A percentile compares a stretch with the other conserved stretches of the same genome.
Conservation (phyloP, 2,329 filamentous ascomycete species). For the Elsinoe arachidis region DNA sequence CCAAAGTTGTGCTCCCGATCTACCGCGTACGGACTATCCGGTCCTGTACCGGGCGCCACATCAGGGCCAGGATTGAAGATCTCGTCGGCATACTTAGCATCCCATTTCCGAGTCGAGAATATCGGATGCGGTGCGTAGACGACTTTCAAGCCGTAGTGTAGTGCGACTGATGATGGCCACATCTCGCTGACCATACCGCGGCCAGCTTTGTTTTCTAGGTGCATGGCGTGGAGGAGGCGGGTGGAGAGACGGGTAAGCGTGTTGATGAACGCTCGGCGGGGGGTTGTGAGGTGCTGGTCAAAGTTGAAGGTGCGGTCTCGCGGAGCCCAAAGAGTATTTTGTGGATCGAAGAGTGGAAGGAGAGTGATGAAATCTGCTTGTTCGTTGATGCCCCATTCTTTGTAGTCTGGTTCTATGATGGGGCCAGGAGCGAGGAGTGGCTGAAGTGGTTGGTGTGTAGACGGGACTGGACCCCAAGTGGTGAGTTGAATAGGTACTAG, state of each 20-base stretch:
- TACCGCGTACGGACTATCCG: conserved; percentile 42
- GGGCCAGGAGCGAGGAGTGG: conserved; percentile 29
- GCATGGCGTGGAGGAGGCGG: conserved; percentile 61
- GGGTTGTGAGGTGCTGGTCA: conserved; percentile 35
- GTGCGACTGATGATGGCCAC: conserved; percentile 61
- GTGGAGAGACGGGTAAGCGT: conserved; percentile 61
- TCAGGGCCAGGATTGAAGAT: conserved; percentile 49
- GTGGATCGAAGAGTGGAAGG: conserved; percentile 66
- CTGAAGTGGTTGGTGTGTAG: conserved; percentile 17
- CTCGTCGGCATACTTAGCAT: conserved; percentile 43
- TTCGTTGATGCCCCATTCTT: conserved; percentile 60
- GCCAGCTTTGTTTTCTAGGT: conserved; percentile 60
- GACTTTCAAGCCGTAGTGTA: conserved; percentile 71
- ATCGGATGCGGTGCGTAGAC: conserved; percentile 55
- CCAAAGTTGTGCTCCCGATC: conserved; percentile 46
- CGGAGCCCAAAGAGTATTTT: conserved; percentile 64
- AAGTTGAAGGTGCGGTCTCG: conserved; percentile 43
- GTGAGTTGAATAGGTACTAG: conserved; percentile 50
- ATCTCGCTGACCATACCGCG: conserved; percentile 71
- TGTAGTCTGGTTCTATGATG: conserved; percentile 45
- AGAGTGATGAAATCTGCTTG: conserved; percentile 68
- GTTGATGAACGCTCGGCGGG: conserved; percentile 62
- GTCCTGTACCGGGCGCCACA: conserved; percentile 40
- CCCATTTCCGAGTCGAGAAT: conserved; percentile 49
- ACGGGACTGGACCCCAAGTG: conserved; percentile 40